Percentiles rank a stretch among this genome's conserved stretches.
Evolutionary conservation across 805 yeast genomes (phyloP).

Genomic region (Cephaloascus fragrans): DNA sequence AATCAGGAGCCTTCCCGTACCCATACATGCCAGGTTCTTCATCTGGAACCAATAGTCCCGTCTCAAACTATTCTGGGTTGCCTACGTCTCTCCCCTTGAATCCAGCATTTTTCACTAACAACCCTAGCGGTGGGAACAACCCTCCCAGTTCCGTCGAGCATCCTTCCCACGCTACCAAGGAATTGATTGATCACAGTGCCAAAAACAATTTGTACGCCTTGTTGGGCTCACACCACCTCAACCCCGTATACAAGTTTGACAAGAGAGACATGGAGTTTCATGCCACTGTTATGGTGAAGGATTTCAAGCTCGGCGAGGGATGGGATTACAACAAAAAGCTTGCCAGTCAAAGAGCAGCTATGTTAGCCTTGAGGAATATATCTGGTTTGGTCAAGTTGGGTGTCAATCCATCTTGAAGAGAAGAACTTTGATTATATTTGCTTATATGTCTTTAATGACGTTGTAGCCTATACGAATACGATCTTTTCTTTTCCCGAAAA

Average conservation of each 20-base stretch:
- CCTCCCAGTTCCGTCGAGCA: background rate
- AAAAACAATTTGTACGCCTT: constrained; percentile 16
- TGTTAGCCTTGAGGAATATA: constrained; percentile 14
- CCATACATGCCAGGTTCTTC: background rate
- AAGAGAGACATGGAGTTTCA: constrained; percentile 13
- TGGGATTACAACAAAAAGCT: constrained; percentile 14
- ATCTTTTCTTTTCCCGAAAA: too few relatives aligned
- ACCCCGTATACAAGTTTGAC: constrained; percentile 12
- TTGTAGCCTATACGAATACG: background rate
- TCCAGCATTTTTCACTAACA: background rate
- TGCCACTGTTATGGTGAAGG: constrained; percentile 13
- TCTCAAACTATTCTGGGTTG: too few relatives aligned
- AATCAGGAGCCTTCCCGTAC: background rate
- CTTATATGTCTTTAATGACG: constrained; percentile 13
- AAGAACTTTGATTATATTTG: constrained; percentile 4
- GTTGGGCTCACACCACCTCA: constrained; percentile 11
- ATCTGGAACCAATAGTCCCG: background rate
- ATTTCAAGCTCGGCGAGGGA: constrained; percentile 14
- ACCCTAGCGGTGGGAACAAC: too few relatives aligned
- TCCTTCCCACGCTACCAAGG: background rate
- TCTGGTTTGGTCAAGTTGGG: constrained; percentile 2
- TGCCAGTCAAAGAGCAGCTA: constrained; percentile 20
- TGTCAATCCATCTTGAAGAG: background rate
- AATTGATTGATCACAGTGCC: constrained; percentile 10
- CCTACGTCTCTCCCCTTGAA: background rate